These are phyloP conservation scores for Ophiostoma populinum DNA, from an alignment of 2,329 filamentous ascomycete genomes.

Conservation along the genomic window DNA sequence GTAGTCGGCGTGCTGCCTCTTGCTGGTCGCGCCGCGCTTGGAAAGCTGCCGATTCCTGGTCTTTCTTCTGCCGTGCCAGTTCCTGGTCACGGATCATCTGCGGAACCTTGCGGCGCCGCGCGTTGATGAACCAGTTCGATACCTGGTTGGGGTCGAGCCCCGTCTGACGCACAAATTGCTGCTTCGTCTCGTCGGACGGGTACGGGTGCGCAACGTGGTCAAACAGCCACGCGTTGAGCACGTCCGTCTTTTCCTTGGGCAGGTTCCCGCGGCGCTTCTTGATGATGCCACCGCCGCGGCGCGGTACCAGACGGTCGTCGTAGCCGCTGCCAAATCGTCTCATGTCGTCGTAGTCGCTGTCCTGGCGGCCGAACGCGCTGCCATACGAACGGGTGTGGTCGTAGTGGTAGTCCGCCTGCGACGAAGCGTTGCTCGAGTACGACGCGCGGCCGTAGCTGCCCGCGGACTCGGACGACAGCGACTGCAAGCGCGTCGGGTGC, in stretches of 20 bases:
- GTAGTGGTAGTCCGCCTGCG: too few species aligned
- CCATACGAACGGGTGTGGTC: too few species aligned
- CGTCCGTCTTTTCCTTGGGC: slow-evolving; percentile 77
- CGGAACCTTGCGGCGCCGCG: slow-evolving; percentile 47
- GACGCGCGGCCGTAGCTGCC: neutral
- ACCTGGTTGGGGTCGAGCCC: slow-evolving; percentile 55
- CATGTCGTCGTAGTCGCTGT: too few species aligned
- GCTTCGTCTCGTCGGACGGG: slow-evolving; percentile 75
- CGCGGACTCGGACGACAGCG: neutral
- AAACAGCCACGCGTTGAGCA: slow-evolving; percentile 63
- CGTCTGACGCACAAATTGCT: slow-evolving; percentile 60
- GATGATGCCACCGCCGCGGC: slow-evolving; percentile 14
- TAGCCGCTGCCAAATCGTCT: too few species aligned
- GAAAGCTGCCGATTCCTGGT: too few species aligned
- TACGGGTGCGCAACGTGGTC: slow-evolving; percentile 68
- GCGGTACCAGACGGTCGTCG: too few species aligned
- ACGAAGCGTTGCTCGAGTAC: slow-evolving; percentile 17
- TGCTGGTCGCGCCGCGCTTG: too few species aligned
- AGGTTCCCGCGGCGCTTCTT: slow-evolving; percentile 64
- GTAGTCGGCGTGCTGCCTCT: too few species aligned
- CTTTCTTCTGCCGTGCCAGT: slow-evolving; percentile 22
- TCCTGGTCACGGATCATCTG: slow-evolving; percentile 39
- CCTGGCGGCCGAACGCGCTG: too few species aligned
- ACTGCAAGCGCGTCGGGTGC: slow-evolving; percentile 5
- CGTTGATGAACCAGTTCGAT: slow-evolving; percentile 71